Evolutionary conservation across 495 filamentous ascomycete species (phyloP), one percentile per base, ranked within the genome.

Genomic region (Neohortaea acidophila): DNA sequence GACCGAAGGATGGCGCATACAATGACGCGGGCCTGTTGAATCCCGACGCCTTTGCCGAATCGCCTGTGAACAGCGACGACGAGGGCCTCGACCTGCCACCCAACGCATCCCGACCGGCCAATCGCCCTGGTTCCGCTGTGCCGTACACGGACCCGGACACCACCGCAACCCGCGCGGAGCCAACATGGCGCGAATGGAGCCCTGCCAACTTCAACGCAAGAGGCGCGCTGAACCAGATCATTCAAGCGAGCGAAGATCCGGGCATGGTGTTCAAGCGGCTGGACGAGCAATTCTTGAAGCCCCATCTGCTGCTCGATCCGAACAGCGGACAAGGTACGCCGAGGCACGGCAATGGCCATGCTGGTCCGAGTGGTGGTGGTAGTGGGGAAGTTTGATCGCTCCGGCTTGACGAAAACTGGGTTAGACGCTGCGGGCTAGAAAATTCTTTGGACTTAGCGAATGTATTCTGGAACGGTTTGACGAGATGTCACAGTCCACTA

Each of bases 231-330:
- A 72, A 74, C 21, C 76, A 80, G 35, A 66, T 82, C 1, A 73
- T 87, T 41, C 74, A 73, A 12, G 78, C 81, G 28, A 65, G 75
- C 0, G 86, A 93, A 26, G 91, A 97, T 55, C 86, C 93, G 34
- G 81, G 80, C 14, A 81, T 77, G 11, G 77, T 89, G 71, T 94
- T 97, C 58, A 75, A 75, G 41, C 87, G 94, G 58, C 60, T 97
- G 37, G 89, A 97, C 57, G 89, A 97, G 57, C 83, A 82, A 21
- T 96, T 82, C 58, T 91, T 97, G 57, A 97, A 97, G 65, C 89
- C 89, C 8, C 84, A 73, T 48, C 64, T 97, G 38, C 58, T 97
- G 40, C 68, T 97, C 25, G 87, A 96, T 63, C 75, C 76, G 8
- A 64, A 62, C 29, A 42, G 52, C 11, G 29, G 34, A 11, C n/a